Evolutionary conservation across 345 rosid genomes (phyloP).

Genomic region (Moricandia arvensis): DNA sequence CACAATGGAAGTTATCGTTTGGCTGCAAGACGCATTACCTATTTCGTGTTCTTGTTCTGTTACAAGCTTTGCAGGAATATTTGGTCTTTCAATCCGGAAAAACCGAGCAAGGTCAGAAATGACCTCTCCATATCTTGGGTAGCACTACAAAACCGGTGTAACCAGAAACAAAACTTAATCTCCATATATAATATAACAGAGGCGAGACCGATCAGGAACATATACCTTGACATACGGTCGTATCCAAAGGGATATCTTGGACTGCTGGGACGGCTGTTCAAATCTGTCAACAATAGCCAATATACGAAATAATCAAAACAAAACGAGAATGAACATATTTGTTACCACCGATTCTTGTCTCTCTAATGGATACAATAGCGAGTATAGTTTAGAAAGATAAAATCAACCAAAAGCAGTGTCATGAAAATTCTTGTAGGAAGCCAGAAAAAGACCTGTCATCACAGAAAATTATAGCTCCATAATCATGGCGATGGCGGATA

Average conservation of each 20-base stretch:
- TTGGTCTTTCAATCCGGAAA: slow-evolving; percentile 60
- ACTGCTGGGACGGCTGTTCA: slow-evolving; percentile 61
- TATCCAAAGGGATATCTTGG: slow-evolving; percentile 90
- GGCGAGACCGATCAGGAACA: slow-evolving; percentile 15
- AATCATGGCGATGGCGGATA: slow-evolving; percentile 92
- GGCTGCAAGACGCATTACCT: slow-evolving; percentile 48
- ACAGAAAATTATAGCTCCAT: slow-evolving; percentile 86
- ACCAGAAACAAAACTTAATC: slow-evolving; percentile 24
- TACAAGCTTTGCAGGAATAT: slow-evolving; percentile 39
- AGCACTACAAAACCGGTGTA: slow-evolving; percentile 57
- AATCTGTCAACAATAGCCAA: slow-evolving; percentile 53
- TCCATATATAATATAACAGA: slow-evolving; percentile 11
- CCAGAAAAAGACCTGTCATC: slow-evolving; percentile 65
- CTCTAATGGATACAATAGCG: neutral
- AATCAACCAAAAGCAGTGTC: slow-evolving; percentile 13
- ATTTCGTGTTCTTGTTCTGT: slow-evolving; percentile 37
- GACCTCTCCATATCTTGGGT: slow-evolving; percentile 77
- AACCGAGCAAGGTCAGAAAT: slow-evolving; percentile 79
- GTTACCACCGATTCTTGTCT: slow-evolving; percentile 23
- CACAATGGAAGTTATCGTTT: slow-evolving; percentile 6
- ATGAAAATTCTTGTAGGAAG: slow-evolving; percentile 14
- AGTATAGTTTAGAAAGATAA: neutral
- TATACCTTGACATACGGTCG: slow-evolving; percentile 81
- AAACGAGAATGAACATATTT: neutral
- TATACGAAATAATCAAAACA: neutral